phyloP scores from a whole-genome alignment of 495 filamentous ascomycete genomes.

The Melanomma pulvis-pyrius region DNA sequence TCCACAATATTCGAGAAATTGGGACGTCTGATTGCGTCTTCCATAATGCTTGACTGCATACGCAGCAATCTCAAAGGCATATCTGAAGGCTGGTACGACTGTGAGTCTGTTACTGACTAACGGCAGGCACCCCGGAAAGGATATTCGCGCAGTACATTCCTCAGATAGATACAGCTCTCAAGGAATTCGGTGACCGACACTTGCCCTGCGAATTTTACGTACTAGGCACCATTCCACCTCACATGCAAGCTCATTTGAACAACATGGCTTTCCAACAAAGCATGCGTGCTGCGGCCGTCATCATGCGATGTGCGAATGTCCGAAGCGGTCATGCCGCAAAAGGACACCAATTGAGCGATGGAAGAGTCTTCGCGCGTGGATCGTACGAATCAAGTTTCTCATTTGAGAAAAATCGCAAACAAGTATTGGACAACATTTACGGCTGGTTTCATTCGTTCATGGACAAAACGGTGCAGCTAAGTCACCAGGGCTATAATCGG shows the following conservation, averaged over 20 bases:
- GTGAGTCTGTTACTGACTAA: not conserved
- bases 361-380: slow-evolving; percentile 23
- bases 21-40: slow-evolving; percentile 18
- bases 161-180: slow-evolving; percentile 27
- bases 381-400: slow-evolving; percentile 30
- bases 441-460: slow-evolving; percentile 9
- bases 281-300: slow-evolving; percentile 11
- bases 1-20: slow-evolving; percentile 22
- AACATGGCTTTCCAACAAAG: slow-evolving; percentile 24
- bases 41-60: slow-evolving; percentile 28
- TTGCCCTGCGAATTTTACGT: slow-evolving; percentile 30
- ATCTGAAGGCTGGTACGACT: not conserved
- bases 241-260: slow-evolving; percentile 13
- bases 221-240: slow-evolving; percentile 9
- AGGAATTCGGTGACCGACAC: slow-evolving; percentile 21
- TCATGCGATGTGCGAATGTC: slow-evolving; percentile 32
- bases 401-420: slow-evolving; percentile 8
- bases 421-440: slow-evolving; percentile 17
- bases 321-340: slow-evolving; percentile 21
- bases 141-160: slow-evolving; percentile 26
- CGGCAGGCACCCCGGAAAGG: slow-evolving; percentile 17
- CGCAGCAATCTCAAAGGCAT: slow-evolving; percentile 25
- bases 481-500: not conserved
- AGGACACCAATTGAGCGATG: slow-evolving; percentile 28
- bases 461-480: slow-evolving; percentile 1